Base-by-base conservation (phyloP, 192 early-diverging fungal species). In the Coemansia asiatica region DNA sequence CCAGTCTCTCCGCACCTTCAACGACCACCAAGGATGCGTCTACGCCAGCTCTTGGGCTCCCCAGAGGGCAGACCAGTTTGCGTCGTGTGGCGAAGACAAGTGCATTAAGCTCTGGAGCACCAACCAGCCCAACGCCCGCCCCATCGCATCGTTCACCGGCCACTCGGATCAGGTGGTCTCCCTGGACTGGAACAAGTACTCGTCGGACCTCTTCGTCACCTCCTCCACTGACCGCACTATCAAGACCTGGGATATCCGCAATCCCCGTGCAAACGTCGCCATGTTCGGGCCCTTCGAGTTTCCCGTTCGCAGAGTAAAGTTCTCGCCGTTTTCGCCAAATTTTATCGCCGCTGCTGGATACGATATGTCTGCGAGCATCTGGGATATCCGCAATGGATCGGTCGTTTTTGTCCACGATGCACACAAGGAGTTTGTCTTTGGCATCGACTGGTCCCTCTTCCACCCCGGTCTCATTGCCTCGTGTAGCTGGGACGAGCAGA, bases 161-260 rank as follows among this genome's bases (percentile, higher is more conserved):
- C 97, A 99, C 72, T 72, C 74, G 26, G 89, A 90, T 60, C 95
- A 99, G 76, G 85, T 95, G 6, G 80, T 99, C 18, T 90, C 94
- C 6, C 65, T 97, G 56, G 97, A 99, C 64, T 99, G 96, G 96
- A 96, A 96, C 79, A 99, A 99, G 75, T 99, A 99, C 73, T 82
- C 88, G 35, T 86, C 90, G 6, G 75, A 93, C 62, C 80, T 83
- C 18, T 66, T 99, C n/a, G 93, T 90, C 6, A 95, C 97, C 2
- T 93, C 91, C 1, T 91, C 90, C 35, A 93, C 94, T 2, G 97
- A 99, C 71, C 83, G 88, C 47, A 90, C 88, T 2, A 84, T 97
- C 67, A 93, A 93, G 69, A 83, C 95, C 26, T 99, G 94, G 94
- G 97, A 99, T 76, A 63, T 93, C 16, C 89, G 95, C 35, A 87